phyloP scores from a whole-genome alignment of 441 rosid species.

The Biscutella laevigata region DNA sequence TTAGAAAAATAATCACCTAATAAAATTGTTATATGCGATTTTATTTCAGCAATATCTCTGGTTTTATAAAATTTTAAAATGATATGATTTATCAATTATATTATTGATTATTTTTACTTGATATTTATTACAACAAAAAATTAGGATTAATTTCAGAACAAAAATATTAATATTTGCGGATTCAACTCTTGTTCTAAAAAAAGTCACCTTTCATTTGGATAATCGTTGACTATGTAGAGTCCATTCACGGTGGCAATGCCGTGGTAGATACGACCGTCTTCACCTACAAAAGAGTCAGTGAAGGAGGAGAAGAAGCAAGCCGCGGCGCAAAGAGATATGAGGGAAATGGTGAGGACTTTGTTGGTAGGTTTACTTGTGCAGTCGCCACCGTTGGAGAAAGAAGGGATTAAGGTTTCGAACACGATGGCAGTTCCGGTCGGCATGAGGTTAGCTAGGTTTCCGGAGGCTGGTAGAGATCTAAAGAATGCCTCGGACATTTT shows the following conservation, averaged over 20 bases:
- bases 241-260: constrained; percentile 35
- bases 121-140: too few relatives aligned
- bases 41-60: too few relatives aligned
- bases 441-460: constrained; percentile 39
- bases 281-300: constrained; percentile 35
- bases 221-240: constrained; percentile 29
- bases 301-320: constrained; percentile 43
- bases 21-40: too few relatives aligned
- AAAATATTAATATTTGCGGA: too few relatives aligned
- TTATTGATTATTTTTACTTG: too few relatives aligned
- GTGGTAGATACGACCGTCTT: constrained; percentile 29
- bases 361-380: constrained; percentile 15
- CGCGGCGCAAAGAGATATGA: constrained; percentile 20
- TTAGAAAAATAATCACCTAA: too few relatives aligned
- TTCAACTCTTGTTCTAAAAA: too few relatives aligned
- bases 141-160: too few relatives aligned
- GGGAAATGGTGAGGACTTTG: constrained; percentile 24
- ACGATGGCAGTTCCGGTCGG: constrained; percentile 39
- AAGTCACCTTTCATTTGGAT: too few relatives aligned
- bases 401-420: constrained; percentile 33
- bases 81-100: too few relatives aligned
- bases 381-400: constrained; percentile 33
- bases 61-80: too few relatives aligned
- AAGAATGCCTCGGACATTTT: constrained; percentile 1
- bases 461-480: constrained; percentile 26